Evolutionary conservation across 1,139 yeast genomes (phyloP).

Genomic region (Scheffersomyces stambukii): DNA sequence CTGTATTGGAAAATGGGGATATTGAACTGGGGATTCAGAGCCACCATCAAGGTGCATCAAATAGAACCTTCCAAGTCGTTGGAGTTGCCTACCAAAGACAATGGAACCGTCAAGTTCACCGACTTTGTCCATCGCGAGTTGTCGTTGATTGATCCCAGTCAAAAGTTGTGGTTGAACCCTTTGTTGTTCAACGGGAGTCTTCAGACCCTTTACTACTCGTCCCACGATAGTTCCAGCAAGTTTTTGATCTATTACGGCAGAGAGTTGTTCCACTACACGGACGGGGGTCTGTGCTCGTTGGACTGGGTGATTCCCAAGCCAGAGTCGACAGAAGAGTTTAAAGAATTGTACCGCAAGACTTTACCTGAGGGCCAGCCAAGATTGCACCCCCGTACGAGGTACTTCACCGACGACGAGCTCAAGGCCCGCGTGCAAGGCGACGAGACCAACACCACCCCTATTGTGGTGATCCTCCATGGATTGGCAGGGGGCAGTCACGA

Average conservation of each 20-base stretch:
- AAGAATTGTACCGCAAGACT: slow-evolving; percentile 44
- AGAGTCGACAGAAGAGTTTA: slow-evolving; percentile 43
- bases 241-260: slow-evolving; percentile 74
- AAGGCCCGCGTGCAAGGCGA: slow-evolving; percentile 24
- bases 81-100: slow-evolving; percentile 14
- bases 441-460: slow-evolving; percentile 42
- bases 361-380: slow-evolving; percentile 70
- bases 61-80: slow-evolving; percentile 15
- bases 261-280: slow-evolving; percentile 55
- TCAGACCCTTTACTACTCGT: slow-evolving; percentile 68
- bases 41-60: slow-evolving; percentile 28
- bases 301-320: slow-evolving; percentile 68
- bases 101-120: slow-evolving; percentile 15
- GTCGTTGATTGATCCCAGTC: slow-evolving; percentile 22
- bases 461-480: slow-evolving; percentile 75
- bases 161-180: slow-evolving; percentile 57
- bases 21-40: slow-evolving; percentile 38
- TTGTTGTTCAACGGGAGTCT: slow-evolving; percentile 65
- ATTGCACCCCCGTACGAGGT: slow-evolving; percentile 75
- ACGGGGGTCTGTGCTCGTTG: slow-evolving; percentile 68
- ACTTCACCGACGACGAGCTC: slow-evolving; percentile 45
- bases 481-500: slow-evolving; percentile 93
- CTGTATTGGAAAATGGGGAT: slow-evolving; percentile 12
- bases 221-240: slow-evolving; percentile 47
- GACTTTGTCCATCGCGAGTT: slow-evolving; percentile 21